Evolutionary conservation across 2,329 filamentous ascomycete genomes (phyloP).

Genomic region (Tolypocladium ophioglossoides): DNA sequence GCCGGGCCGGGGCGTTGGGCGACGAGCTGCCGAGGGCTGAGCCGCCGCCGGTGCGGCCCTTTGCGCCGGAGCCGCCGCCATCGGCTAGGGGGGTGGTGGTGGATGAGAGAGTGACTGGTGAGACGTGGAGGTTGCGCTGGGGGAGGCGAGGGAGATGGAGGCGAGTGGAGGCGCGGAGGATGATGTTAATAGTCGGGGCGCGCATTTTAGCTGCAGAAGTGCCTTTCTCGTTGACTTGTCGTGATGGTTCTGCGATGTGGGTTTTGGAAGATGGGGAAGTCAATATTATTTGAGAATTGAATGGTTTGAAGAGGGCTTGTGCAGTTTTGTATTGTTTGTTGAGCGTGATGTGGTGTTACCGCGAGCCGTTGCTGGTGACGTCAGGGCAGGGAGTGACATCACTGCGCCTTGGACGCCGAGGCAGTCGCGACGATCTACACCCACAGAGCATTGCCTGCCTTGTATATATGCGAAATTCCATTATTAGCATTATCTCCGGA

Average conservation of each 20-base stretch:
- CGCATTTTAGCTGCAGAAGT: not conserved
- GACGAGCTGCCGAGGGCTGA: constrained; percentile 19
- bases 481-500: too few species aligned
- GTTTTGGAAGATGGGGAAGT: not conserved
- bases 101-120: not conserved
- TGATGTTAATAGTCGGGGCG: not conserved
- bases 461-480: too few species aligned
- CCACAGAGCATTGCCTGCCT: too few species aligned
- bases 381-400: not conserved
- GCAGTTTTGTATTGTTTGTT: not conserved
- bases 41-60: constrained; percentile 29
- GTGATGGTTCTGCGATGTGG: too few species aligned
- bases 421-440: too few species aligned
- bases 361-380: not conserved
- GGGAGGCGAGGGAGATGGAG: not conserved
- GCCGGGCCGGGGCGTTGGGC: constrained; percentile 27
- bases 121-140: not conserved
- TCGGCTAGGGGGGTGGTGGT: not conserved
- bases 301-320: not conserved
- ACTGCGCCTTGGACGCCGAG: too few species aligned
- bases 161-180: not conserved
- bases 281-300: not conserved
- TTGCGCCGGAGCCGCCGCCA: constrained; percentile 10
- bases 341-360: not conserved
- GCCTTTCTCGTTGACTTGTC: too few species aligned